phyloP scores from a whole-genome alignment of 129 eudicot species.

The Tagetes erecta region DNA sequence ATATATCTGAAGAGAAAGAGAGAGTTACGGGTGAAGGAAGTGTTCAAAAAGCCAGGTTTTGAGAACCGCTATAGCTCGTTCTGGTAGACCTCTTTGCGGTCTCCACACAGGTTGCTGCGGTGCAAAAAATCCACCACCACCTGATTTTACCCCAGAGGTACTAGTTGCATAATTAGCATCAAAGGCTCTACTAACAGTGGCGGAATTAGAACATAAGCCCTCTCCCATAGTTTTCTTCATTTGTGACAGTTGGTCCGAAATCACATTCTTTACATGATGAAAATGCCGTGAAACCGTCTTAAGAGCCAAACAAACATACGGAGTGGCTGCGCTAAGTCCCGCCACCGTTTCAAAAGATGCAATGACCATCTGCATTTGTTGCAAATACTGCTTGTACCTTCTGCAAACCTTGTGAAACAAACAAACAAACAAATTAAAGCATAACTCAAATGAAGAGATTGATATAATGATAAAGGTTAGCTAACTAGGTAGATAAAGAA shows the following conservation, averaged over 20 bases:
- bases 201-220: conserved; percentile 44
- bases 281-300: conserved; percentile 68
- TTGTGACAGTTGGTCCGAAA: conserved; percentile 56
- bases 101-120: conserved; percentile 76
- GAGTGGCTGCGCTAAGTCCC: conserved; percentile 72
- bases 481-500: not conserved
- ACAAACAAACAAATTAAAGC: not conserved
- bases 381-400: conserved; percentile 81
- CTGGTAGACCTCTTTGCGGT: conserved; percentile 94
- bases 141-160: conserved; percentile 38
- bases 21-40: conserved; percentile 85
- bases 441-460: not conserved
- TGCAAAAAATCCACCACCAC: conserved; percentile 42
- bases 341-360: conserved; percentile 80
- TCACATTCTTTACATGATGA: conserved; percentile 59
- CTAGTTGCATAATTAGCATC: conserved; percentile 34
- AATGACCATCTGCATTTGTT: conserved; percentile 84
- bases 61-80: conserved; percentile 79
- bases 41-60: conserved; percentile 93
- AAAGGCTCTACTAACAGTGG: conserved; percentile 35
- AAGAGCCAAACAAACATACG: conserved; percentile 67
- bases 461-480: not conserved
- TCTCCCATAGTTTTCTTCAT: conserved; percentile 48
- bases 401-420: conserved; percentile 55
- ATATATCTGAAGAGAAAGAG: not conserved